Percentiles rank a stretch among this genome's conserved stretches.
Evolutionary conservation across 495 filamentous ascomycete genomes (phyloP).

Genomic region (Podospora didyma): DNA sequence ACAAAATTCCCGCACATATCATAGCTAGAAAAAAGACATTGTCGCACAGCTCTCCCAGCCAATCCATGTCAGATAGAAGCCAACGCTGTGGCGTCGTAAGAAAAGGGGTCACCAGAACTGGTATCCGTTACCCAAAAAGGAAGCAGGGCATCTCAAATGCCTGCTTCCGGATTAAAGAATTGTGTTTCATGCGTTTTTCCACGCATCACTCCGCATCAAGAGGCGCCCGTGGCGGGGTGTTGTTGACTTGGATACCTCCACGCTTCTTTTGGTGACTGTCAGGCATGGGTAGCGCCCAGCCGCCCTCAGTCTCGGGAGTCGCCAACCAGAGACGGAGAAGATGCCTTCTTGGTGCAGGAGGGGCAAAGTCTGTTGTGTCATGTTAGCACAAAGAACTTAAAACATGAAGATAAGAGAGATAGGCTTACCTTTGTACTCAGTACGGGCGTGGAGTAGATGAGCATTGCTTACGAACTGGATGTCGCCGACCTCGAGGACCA

Average conservation of each 20-base stretch:
- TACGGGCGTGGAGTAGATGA: constrained; percentile 67
- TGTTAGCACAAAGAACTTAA: constrained; percentile 11
- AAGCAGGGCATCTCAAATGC: too few species aligned
- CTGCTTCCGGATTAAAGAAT: too few species aligned
- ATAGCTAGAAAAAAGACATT: too few species aligned
- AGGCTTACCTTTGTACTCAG: constrained; percentile 49
- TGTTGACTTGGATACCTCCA: constrained; percentile 81
- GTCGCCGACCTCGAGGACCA: constrained; percentile 75
- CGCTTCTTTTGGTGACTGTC: constrained; percentile 80
- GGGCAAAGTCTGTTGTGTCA: constrained; percentile 53
- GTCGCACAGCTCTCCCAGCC: too few species aligned
- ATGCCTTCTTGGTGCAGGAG: constrained; percentile 56
- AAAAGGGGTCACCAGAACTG: too few species aligned
- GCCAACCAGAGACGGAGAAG: constrained; percentile 85
- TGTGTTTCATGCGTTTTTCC: too few species aligned
- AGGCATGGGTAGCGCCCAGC: constrained; percentile 79
- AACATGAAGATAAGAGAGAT: neutral
- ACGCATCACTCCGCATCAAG: constrained; percentile 64
- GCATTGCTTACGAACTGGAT: constrained; percentile 72
- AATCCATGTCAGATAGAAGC: too few species aligned
- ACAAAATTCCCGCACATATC: too few species aligned
- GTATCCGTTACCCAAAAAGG: too few species aligned
- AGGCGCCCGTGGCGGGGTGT: constrained; percentile 58
- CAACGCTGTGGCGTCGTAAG: too few species aligned
- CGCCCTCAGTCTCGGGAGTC: constrained; percentile 75